These are phyloP conservation scores for Perkinsela sp. DNA, from an alignment of 208 protist species.

Conservation along the genomic window DNA sequence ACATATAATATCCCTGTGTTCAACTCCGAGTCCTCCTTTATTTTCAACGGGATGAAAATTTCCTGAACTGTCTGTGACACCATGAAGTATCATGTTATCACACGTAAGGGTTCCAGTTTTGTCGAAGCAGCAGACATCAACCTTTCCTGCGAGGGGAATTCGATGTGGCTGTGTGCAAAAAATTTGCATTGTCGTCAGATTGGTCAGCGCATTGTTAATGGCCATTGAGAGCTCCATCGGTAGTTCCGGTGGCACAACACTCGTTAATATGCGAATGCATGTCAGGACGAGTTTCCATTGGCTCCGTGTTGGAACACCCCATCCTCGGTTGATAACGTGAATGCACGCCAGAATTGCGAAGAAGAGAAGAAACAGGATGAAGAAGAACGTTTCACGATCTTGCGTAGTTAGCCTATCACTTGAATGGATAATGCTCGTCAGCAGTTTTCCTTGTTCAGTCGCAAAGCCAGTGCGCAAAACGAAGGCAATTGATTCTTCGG, in stretches of 20 bases:
- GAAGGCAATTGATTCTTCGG: conserved; percentile 56
- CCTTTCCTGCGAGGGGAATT: conserved; percentile 93
- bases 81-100: conserved; percentile 71
- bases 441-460: conserved; percentile 84
- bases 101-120: conserved; percentile 98
- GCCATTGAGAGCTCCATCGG: conserved; percentile 95
- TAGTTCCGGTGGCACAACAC: conserved; percentile 94
- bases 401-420: conserved; percentile 77
- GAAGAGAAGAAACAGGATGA: conserved; percentile 84
- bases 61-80: conserved; percentile 61
- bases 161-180: conserved; percentile 94
- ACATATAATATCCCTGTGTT: not conserved
- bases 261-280: conserved; percentile 90
- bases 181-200: conserved; percentile 55
- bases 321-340: conserved; percentile 74
- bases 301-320: conserved; percentile 32
- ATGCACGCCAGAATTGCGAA: conserved; percentile 74
- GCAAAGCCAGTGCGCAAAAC: conserved; percentile 95
- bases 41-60: conserved; percentile 26
- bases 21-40: not conserved
- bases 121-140: conserved; percentile 96
- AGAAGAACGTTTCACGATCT: conserved; percentile 71
- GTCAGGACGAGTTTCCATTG: conserved; percentile 87
- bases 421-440: conserved; percentile 69
- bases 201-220: conserved; percentile 83